Evolutionary conservation across 1,139 yeast genomes (phyloP).

Genomic region (Taphrina betulina): DNA sequence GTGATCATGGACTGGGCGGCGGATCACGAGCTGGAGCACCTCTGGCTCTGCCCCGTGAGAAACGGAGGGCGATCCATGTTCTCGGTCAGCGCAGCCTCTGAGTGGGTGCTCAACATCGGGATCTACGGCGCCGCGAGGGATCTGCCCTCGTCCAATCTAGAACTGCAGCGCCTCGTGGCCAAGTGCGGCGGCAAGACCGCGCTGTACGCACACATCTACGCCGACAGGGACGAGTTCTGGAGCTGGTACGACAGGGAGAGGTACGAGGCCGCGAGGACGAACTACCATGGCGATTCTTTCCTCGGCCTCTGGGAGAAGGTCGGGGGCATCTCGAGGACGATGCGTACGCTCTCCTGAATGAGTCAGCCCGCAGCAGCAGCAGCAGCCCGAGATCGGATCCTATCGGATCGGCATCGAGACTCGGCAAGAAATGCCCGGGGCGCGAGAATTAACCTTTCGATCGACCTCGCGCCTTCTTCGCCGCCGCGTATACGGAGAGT

Average conservation of each 20-base stretch:
- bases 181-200: slow-evolving; percentile 12
- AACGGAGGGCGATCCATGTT: slow-evolving; percentile 3
- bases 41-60: slow-evolving; percentile 20
- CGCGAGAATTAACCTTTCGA: too few species aligned
- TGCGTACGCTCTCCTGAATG: too few species aligned
- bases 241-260: slow-evolving; percentile 1
- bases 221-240: slow-evolving; percentile 10
- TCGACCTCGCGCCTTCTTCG: too few species aligned
- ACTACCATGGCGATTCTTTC: background rate
- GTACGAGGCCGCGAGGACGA: background rate
- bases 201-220: slow-evolving; percentile 21
- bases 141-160: slow-evolving; percentile 3
- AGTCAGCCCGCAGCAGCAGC: slow-evolving; percentile 3
- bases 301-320: slow-evolving; percentile 22
- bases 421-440: too few species aligned
- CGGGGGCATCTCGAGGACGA: slow-evolving; percentile 17
- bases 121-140: slow-evolving; percentile 9
- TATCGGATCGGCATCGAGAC: background rate
- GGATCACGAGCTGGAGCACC: background rate
- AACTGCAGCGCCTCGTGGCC: slow-evolving; percentile 14
- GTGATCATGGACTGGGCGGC: slow-evolving; percentile 5
- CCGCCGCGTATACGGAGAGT: too few species aligned
- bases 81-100: slow-evolving; percentile 6
- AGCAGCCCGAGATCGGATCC: background rate
- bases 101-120: slow-evolving; percentile 20